Percentiles rank a stretch among this genome's conserved stretches.
Evolutionary conservation across 805 yeast genomes (phyloP).

Genomic region (Lipomyces mesembrius): DNA sequence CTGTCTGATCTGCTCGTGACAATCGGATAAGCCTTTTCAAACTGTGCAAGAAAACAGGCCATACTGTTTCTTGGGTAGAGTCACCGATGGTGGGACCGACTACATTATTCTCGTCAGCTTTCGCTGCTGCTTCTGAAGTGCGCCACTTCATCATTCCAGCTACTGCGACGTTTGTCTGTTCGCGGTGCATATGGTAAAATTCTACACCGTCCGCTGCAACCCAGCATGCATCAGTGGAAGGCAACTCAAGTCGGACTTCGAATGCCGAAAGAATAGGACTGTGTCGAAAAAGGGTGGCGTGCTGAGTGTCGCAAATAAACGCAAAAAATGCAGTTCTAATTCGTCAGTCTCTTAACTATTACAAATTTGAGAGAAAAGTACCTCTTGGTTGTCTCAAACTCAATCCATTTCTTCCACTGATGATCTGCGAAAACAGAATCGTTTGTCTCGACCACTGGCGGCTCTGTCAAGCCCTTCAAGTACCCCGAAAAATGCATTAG

Average conservation of each 20-base stretch:
- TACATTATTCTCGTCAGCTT: neutral
- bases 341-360: neutral
- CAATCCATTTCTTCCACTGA: constrained; percentile 55
- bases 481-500: constrained; percentile 43
- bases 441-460: constrained; percentile 31
- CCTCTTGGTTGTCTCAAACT: constrained; percentile 52
- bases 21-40: constrained; percentile 32
- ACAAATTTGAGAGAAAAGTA: neutral
- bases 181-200: constrained; percentile 26
- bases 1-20: constrained; percentile 29
- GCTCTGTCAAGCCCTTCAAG: constrained; percentile 39
- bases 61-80: constrained; percentile 15
- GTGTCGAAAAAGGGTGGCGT: constrained; percentile 46
- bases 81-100: constrained; percentile 6
- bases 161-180: constrained; percentile 25
- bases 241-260: constrained; percentile 53
- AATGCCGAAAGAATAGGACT: constrained; percentile 49
- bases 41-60: constrained; percentile 35
- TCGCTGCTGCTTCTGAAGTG: constrained; percentile 1
- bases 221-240: constrained; percentile 55
- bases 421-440: constrained; percentile 31
- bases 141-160: constrained; percentile 22
- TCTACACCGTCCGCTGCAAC: constrained; percentile 41
- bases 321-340: constrained; percentile 50
- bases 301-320: constrained; percentile 52